Evolutionary conservation across 169 alveolate genomes (phyloP), one percentile per base, ranked within the genome.

Genomic region (Pseudocohnilembus persalinus): DNA sequence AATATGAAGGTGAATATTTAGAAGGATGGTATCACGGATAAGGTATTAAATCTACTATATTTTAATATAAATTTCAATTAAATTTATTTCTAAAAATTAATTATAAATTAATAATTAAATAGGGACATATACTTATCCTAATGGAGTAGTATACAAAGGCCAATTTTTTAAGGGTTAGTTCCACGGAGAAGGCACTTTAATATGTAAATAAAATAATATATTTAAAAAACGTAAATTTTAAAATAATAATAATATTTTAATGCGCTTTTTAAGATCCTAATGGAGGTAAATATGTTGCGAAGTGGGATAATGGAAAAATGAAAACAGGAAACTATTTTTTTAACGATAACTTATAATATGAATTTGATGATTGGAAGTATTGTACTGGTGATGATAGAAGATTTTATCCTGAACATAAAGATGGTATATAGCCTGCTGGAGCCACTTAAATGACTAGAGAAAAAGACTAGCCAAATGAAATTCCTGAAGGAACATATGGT

Each of bases 401-500:
- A 65, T 94, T 94, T 87, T 92, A 94, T 80, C 91, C 93, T 34
- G 97, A 94, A 73, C 83, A 82, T 20, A 84, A 85, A 28, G 79
- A 87, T 74, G 93, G 93, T 1, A 81, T 92, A 20, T 77, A 93
- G 65, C 96, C 96, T 28, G 94, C 92, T 27, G 96, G 96, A 29
- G 81, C 87, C 4, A 92, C 96, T 29, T 89, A 90, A 31, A 90
- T 92, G 77, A 90, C 94, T n/a, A 90, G 91, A 81, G 97, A 92
- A 73, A 88, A 88, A 29, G 85, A 89, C n/a, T 90, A 92, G 1
- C 93, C 93, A 11, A 87, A 90, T 73, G 88, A 89, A 26, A 92
- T 94, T 25, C 97, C 97, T 26, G 95, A 94, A 81, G 97, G 97
- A n/a, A 92, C 96, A 0, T 94, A 94, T 84, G 90, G 90, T 86